Evolutionary conservation across 352 stramenopile genomes (phyloP).

Genomic region (Phytophthora kernoviae): DNA sequence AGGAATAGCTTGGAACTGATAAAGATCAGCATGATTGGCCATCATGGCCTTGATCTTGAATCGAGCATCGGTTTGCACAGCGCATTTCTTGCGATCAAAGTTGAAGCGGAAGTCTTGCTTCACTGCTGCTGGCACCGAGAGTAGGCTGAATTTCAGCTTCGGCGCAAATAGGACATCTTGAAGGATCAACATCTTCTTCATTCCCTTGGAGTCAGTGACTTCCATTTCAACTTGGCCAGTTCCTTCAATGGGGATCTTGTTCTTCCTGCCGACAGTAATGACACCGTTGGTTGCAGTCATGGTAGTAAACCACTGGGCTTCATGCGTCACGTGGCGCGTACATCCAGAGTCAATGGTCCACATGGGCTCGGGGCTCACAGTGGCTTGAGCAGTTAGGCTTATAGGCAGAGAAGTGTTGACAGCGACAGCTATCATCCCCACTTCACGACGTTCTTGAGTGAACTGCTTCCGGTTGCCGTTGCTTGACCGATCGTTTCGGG

Average conservation of each 20-base stretch:
- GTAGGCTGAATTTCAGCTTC: constrained; percentile 12
- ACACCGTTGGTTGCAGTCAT: constrained; percentile 4
- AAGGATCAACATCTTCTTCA: constrained; percentile 8
- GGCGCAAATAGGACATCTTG: constrained; percentile 3
- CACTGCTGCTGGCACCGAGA: not conserved
- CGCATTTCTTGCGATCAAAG: constrained; percentile 10
- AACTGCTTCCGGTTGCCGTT: constrained; percentile 4
- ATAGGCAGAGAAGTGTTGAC: not conserved
- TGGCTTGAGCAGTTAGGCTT: constrained; percentile 2
- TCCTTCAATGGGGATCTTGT: constrained; percentile 11
- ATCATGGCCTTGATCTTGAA: constrained; percentile 19
- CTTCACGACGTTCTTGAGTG: constrained; percentile 2
- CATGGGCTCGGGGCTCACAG: not conserved
- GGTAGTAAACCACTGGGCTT: constrained; percentile 13
- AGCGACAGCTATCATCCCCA: constrained; percentile 5
- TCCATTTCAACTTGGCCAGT: constrained; percentile 18
- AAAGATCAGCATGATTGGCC: constrained; percentile 8
- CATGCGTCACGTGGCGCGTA: constrained; percentile 15
- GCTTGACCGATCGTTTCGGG: too few relatives aligned
- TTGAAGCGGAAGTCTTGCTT: constrained; percentile 12
- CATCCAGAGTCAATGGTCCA: constrained; percentile 19
- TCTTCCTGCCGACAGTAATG: constrained; percentile 21
- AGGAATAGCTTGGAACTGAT: constrained; percentile 12
- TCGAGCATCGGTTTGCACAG: constrained; percentile 1
- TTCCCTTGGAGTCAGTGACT: constrained; percentile 25